Conservation (phyloP, 2,329 filamentous ascomycete species). For the Fusarium irregulare region DNA sequence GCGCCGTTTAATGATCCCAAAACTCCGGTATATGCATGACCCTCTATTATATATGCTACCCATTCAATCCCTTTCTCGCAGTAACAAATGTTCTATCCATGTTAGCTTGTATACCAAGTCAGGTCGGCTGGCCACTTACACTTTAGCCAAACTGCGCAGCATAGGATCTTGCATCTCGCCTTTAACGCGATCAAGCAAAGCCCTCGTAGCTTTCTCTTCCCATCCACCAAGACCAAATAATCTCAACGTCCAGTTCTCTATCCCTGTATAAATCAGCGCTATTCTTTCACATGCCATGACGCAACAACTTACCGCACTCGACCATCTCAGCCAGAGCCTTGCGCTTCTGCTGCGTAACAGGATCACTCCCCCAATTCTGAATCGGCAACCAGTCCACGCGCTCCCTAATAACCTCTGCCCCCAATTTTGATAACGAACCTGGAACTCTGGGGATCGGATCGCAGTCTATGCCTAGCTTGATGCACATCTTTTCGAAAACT, state of each 20-base stretch:
- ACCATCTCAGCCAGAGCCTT: conserved; percentile 52
- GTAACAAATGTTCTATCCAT: conserved; percentile 49
- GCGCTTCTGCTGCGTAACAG: conserved; percentile 53
- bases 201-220: conserved; percentile 48
- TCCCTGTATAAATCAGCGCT: conserved; percentile 15
- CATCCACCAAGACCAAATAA: conserved; percentile 50
- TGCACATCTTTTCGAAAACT: conserved; percentile 45
- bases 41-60: neutral
- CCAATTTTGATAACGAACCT: conserved; percentile 51
- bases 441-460: conserved; percentile 54
- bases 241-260: conserved; percentile 50
- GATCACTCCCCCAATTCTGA: conserved; percentile 54
- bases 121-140: conserved; percentile 38
- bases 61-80: conserved; percentile 46
- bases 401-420: conserved; percentile 56
- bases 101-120: neutral
- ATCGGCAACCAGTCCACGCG: conserved; percentile 57
- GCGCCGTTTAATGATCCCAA: conserved; percentile 12
- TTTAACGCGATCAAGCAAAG: conserved; percentile 48
- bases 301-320: conserved; percentile 49
- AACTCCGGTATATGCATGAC: conserved; percentile 27
- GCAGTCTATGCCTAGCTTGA: conserved; percentile 52
- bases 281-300: neutral
- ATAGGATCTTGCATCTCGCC: conserved; percentile 48
- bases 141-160: conserved; percentile 47